Base-by-base conservation (phyloP, 208 protist species). In the Crithidia bombi region DNA sequence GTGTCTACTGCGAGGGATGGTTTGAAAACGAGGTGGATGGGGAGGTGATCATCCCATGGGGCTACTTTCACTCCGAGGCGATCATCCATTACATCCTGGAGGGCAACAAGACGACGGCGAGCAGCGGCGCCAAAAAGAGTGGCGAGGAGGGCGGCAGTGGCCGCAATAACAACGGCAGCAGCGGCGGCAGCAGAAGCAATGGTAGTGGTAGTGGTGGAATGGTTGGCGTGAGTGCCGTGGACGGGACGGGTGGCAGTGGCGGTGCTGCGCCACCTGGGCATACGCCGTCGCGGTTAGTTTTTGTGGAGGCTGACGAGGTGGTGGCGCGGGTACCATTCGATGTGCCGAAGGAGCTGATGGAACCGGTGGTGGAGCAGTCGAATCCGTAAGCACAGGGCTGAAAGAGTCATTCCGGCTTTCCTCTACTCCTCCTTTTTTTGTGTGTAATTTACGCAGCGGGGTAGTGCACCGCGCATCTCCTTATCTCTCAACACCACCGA, bases 1-100 rank as follows among this genome's bases (percentile, higher is more conserved):
- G 83, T 5, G 32, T 62, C 63, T 81, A 84, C 63, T 96, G 91
- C 66, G 75, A 83, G 66, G 46, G 85, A 41, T 96, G 91, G 89
- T 28, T 88, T n/a, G 79, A 82, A 44, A 62, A 78, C 46, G 79
- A 82, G 61, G 77, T 87, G 19, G 86, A 82, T 44, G 89, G 89
- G 28, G 91, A 96, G 76, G 89, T 96, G 46, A 93, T 96, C 65
- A 76, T 96, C 19, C 91, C 91, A 6, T 96, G 91, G 89, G 91
- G 91, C 30, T 94, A 87, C 73, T 96, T 88, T 65, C 91, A 96
- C 76, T 68, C 81, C 3, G 83, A 90, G 61, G 82, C 82, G n/a
- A 96, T 96, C 49, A 76, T 80, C 6, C 85, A 89, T 63, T 84
- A 91, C 69, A 86, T 96, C 17, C 32, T 90, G n/a, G 81, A 87